These are phyloP conservation scores for Aspergillus pseudoterreus DNA, from an alignment of 2,329 filamentous ascomycete species.

Conservation along the genomic window DNA sequence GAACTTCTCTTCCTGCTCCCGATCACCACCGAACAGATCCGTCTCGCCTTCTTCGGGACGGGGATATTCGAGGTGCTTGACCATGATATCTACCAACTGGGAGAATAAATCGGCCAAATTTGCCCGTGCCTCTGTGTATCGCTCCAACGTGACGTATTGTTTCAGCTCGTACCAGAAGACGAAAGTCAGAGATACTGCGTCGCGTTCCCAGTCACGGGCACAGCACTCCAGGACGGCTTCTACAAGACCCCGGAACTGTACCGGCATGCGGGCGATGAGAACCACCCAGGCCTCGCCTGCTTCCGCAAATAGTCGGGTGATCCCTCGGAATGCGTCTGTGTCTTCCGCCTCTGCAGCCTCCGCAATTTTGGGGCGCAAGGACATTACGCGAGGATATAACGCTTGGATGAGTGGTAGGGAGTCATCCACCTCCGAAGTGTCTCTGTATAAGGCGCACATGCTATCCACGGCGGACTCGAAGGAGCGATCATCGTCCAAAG, in stretches of 20 bases:
- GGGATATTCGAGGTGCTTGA: constrained; percentile 86
- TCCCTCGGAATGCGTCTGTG: constrained; percentile 75
- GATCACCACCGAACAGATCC: constrained; percentile 92
- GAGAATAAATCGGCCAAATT: constrained; percentile 79
- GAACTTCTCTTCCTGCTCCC: constrained; percentile 95
- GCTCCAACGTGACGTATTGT: constrained; percentile 87
- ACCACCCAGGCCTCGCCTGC: constrained; percentile 94
- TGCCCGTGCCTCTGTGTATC: constrained; percentile 77
- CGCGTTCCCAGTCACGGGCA: constrained; percentile 78
- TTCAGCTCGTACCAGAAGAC: constrained; percentile 98
- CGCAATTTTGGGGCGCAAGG: constrained; percentile 71
- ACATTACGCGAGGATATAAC: constrained; percentile 76
- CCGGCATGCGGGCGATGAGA: constrained; percentile 78
- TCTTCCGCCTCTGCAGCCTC: constrained; percentile 77
- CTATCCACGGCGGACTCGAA: constrained; percentile 90
- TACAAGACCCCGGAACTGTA: constrained; percentile 77
- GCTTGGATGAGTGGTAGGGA: constrained; percentile 75
- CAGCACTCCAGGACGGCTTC: constrained; percentile 92
- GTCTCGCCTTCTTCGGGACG: constrained; percentile 69
- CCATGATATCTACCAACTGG: constrained; percentile 86
- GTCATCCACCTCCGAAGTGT: constrained; percentile 92
- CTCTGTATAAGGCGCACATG: constrained; percentile 83
- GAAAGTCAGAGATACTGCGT: constrained; percentile 92
- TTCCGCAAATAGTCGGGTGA: constrained; percentile 87
- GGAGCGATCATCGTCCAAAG: constrained; percentile 69